phyloP scores from a whole-genome alignment of 148 eudicot genomes.

The Nyssa sinensis region DNA sequence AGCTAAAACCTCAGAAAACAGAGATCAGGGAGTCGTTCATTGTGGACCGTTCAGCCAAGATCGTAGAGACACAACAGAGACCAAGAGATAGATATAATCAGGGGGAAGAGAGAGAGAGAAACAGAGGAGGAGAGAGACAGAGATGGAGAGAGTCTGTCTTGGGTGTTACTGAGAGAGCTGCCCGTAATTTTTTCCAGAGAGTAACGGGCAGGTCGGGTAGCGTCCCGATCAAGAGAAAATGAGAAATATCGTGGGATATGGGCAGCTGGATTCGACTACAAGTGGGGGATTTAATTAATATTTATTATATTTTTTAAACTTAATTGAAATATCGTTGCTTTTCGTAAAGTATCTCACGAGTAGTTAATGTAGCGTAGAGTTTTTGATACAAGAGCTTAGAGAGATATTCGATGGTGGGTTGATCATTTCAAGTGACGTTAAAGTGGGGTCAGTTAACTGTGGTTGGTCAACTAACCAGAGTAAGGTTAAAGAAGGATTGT shows the following conservation, averaged over 20 bases:
- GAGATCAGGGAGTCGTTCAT: slow-evolving; percentile 26
- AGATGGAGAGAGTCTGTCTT: not conserved
- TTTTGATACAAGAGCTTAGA: too few species aligned
- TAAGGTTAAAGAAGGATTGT: too few species aligned
- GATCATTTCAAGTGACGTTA: too few species aligned
- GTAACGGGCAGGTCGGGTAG: slow-evolving; percentile 16
- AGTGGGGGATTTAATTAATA: not conserved
- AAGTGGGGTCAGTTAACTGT: not conserved
- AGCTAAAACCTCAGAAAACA: slow-evolving; percentile 14
- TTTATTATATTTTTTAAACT: too few species aligned
- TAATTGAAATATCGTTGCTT: too few species aligned
- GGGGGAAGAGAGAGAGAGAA: slow-evolving; percentile 6
- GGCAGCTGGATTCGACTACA: not conserved
- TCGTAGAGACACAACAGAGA: slow-evolving; percentile 15
- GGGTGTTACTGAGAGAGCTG: slow-evolving; percentile 10
- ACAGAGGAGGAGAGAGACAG: not conserved
- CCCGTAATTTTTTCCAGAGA: slow-evolving; percentile 11
- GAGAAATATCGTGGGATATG: slow-evolving; percentile 1
- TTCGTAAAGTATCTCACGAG: not conserved
- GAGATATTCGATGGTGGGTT: too few species aligned
- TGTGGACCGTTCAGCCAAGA: slow-evolving; percentile 35
- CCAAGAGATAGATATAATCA: slow-evolving; percentile 18
- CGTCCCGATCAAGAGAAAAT: slow-evolving; percentile 2
- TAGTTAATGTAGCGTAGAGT: too few species aligned
- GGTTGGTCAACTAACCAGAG: not conserved